Percentiles rank a stretch among this genome's conserved stretches.
Conservation (phyloP, 345 rosid species). For the Eucalyptus grandis region DNA sequence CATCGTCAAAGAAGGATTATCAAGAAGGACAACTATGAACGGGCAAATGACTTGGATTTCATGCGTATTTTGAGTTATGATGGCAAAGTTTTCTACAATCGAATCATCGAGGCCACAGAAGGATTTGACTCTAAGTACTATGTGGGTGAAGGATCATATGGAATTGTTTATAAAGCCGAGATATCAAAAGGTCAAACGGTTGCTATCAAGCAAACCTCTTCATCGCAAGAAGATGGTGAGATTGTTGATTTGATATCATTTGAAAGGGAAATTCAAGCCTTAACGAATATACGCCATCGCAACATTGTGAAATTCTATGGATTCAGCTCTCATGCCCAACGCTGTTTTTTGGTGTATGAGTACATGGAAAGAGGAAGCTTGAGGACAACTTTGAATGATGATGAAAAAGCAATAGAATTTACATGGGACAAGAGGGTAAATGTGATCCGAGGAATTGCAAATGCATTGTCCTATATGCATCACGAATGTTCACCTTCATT, state of each 20-base stretch:
- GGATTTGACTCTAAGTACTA: neutral
- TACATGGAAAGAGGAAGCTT: neutral
- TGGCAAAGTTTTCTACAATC: neutral
- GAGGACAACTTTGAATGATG: neutral
- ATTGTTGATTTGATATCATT: neutral
- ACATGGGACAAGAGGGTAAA: neutral
- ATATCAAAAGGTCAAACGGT: neutral
- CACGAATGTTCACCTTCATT: neutral
- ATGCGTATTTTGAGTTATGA: neutral
- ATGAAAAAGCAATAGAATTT: neutral
- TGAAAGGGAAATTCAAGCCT: neutral
- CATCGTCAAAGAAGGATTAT: neutral
- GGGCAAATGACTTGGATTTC: neutral
- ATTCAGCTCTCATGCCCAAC: neutral
- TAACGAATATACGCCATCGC: neutral
- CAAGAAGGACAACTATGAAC: accelerated
- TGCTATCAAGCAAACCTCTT: neutral
- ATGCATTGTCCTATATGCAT: neutral
- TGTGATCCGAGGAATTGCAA: neutral
- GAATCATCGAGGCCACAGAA: neutral
- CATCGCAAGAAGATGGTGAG: neutral
- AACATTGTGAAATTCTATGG: neutral
- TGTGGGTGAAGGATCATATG: neutral
- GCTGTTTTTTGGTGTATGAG: neutral
- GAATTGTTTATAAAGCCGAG: neutral